These are phyloP conservation scores for Dovyalis caffra DNA, from an alignment of 345 rosid species.

Conservation along the genomic window DNA sequence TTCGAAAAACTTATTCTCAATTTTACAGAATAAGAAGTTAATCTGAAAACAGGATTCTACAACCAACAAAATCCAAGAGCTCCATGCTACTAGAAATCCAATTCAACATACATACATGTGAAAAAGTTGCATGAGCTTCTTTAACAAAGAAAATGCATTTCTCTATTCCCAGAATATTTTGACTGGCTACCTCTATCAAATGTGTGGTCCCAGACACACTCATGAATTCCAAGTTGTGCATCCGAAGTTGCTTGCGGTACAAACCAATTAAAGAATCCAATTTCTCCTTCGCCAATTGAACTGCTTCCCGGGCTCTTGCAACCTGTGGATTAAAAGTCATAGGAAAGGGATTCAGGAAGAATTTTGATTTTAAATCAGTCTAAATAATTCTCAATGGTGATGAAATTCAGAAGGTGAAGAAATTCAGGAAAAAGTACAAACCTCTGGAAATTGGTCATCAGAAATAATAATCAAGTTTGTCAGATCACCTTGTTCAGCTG, in stretches of 20 bases:
- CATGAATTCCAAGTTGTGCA: constrained; percentile 48
- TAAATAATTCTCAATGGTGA: neutral
- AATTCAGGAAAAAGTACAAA: constrained; percentile 25
- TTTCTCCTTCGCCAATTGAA: constrained; percentile 57
- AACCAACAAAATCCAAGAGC: neutral
- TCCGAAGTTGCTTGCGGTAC: constrained; percentile 50
- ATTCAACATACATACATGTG: neutral
- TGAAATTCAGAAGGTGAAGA: constrained; percentile 8
- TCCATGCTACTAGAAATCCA: neutral
- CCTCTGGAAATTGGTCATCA: constrained; percentile 71
- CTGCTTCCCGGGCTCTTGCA: constrained; percentile 59
- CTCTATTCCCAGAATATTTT: constrained; percentile 1
- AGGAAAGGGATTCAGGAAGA: neutral
- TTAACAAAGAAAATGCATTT: neutral
- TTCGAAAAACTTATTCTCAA: neutral
- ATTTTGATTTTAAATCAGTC: neutral
- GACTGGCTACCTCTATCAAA: constrained; percentile 56
- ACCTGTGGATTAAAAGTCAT: constrained; percentile 44
- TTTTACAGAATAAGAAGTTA: neutral
- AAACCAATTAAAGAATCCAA: constrained; percentile 48
- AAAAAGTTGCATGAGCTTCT: neutral
- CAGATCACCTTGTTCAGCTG: constrained; percentile 71
- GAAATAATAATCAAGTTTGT: constrained; percentile 54
- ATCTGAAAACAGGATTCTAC: neutral
- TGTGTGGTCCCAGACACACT: constrained; percentile 65